phyloP scores from a whole-genome alignment of 768 basidiomycete genomes.

The Pholiota molesta region DNA sequence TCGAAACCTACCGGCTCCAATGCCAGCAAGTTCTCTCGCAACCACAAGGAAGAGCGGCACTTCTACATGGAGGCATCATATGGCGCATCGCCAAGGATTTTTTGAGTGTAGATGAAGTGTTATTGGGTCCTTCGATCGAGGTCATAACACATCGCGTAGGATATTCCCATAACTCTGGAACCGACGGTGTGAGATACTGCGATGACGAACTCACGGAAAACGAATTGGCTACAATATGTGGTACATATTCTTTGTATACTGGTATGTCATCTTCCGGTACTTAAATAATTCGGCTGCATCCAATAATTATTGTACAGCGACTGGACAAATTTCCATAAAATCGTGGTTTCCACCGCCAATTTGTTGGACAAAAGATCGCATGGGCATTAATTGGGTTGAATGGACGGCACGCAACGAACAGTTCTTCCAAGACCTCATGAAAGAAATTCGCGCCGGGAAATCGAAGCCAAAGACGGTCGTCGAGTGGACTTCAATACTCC shows the following conservation, averaged over 20 bases:
- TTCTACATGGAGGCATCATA: not conserved
- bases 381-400: not conserved
- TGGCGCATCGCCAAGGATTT: not conserved
- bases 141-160: not conserved
- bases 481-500: too few relatives aligned
- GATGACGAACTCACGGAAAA: not conserved
- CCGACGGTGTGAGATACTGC: not conserved
- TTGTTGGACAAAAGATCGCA: not conserved
- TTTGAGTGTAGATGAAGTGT: not conserved
- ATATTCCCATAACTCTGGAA: not conserved
- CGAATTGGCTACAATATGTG: not conserved
- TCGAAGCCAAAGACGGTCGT: too few relatives aligned
- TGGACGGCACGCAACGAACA: not conserved
- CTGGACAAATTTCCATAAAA: not conserved
- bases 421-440: too few relatives aligned
- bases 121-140: not conserved
- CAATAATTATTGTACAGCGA: not conserved
- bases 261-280: too few relatives aligned
- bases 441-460: too few relatives aligned
- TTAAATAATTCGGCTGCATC: too few relatives aligned
- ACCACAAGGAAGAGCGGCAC: not conserved
- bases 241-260: not conserved
- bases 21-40: not conserved
- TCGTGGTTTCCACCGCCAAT: not conserved
- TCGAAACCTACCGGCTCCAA: not conserved